Conservation (phyloP, 768 basidiomycete species). For the Tubosaeta sp. region DNA sequence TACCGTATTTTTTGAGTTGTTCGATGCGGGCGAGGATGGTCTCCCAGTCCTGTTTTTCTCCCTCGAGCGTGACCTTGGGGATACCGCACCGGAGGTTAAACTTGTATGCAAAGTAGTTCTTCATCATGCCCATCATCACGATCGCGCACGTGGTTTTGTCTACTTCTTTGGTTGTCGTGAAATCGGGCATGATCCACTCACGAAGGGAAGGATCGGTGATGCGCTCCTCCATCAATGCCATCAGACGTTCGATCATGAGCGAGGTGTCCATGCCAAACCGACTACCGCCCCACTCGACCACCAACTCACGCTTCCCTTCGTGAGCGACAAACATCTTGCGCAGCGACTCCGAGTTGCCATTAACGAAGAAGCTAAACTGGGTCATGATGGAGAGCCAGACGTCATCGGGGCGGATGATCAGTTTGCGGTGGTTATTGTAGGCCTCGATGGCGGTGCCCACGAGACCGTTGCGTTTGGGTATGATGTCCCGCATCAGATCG, state of each 20-base stretch:
- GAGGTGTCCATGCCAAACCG: constrained; percentile 31
- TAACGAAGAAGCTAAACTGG: constrained; percentile 40
- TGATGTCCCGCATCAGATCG: constrained; percentile 25
- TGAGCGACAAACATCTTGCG: constrained; percentile 30
- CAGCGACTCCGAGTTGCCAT: constrained; percentile 33
- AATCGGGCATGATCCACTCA: constrained; percentile 40
- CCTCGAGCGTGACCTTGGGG: constrained; percentile 42
- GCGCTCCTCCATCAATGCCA: constrained; percentile 18
- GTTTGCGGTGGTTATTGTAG: constrained; percentile 33
- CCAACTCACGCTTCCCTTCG: constrained; percentile 24
- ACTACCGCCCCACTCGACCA: constrained; percentile 17
- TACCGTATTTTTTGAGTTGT: constrained; percentile 36
- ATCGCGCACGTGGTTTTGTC: constrained; percentile 38
- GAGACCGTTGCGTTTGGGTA: constrained; percentile 32
- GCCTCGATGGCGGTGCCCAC: constrained; percentile 34
- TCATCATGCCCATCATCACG: constrained; percentile 41
- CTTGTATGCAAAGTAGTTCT: constrained; percentile 37
- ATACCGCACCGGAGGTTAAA: constrained; percentile 36
- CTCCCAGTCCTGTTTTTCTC: constrained; percentile 38
- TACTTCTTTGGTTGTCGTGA: constrained; percentile 40
- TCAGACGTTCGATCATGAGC: constrained; percentile 21
- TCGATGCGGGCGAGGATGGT: constrained; percentile 35
- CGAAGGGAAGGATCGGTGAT: constrained; percentile 27
- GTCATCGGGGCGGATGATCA: constrained; percentile 47
- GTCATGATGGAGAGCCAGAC: constrained; percentile 38